A percentile compares a stretch with the other conserved stretches of the same genome.
phyloP scores from a whole-genome alignment of 768 basidiomycete genomes.

The Pisolithus tinctorius region DNA sequence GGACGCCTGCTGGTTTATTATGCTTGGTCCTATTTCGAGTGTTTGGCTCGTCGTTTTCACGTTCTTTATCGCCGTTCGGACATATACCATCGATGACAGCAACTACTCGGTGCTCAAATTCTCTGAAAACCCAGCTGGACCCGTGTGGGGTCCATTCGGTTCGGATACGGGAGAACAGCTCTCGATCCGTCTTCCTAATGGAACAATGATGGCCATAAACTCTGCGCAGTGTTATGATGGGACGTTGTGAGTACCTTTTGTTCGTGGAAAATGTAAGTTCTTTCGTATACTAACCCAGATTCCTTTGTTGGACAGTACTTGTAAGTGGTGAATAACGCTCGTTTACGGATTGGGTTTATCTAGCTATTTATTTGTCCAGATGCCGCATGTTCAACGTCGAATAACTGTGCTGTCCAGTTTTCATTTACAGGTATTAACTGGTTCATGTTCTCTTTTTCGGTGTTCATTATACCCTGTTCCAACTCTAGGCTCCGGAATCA shows the following conservation, averaged over 20 bases:
- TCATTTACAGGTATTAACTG: slow-evolving; percentile 15
- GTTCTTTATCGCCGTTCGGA: slow-evolving; percentile 4
- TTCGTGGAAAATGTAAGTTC: background rate
- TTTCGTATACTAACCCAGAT: background rate
- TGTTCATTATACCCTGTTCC: background rate
- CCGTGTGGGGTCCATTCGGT: slow-evolving; percentile 21
- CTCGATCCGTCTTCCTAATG: slow-evolving; percentile 17
- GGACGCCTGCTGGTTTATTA: background rate
- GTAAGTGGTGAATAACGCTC: slow-evolving; percentile 7
- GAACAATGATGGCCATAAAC: slow-evolving; percentile 18
- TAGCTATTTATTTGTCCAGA: slow-evolving; percentile 8
- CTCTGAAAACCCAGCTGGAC: slow-evolving; percentile 22
- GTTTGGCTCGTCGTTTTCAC: slow-evolving; percentile 2
- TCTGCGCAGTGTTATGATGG: slow-evolving; percentile 18
- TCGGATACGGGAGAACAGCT: slow-evolving; percentile 16
- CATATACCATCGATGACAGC: slow-evolving; percentile 23
- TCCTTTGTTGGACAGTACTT: slow-evolving; percentile 13
- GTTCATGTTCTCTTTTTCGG: background rate
- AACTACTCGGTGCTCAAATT: slow-evolving; percentile 18
- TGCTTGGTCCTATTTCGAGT: slow-evolving; percentile 3
- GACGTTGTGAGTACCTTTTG: slow-evolving; percentile 17
- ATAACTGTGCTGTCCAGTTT: slow-evolving; percentile 21
- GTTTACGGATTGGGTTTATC: background rate
- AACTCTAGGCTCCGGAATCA: slow-evolving; percentile 19
- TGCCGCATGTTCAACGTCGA: slow-evolving; percentile 14